Conservation (phyloP, 1,139 yeast species). For the Suhomyces terraborum region DNA sequence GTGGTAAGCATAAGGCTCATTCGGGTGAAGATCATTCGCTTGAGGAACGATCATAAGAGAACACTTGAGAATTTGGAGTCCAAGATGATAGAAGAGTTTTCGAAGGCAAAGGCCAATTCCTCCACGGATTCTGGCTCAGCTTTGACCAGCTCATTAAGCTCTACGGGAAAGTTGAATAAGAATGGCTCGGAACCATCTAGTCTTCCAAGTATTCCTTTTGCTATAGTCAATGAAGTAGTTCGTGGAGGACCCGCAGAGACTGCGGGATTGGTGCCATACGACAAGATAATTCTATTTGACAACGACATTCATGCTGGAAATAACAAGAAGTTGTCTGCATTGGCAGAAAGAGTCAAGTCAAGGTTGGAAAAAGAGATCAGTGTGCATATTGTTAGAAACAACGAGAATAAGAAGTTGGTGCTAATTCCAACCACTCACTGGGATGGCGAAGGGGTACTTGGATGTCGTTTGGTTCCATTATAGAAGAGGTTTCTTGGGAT, state of each 20-base stretch:
- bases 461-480: constrained; percentile 63
- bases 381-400: constrained; percentile 40
- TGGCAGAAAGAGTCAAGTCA: constrained; percentile 36
- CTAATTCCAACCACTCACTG: constrained; percentile 58
- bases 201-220: constrained; percentile 53
- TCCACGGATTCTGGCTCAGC: background rate
- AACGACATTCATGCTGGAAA: constrained; percentile 51
- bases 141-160: too few species aligned
- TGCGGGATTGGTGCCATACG: constrained; percentile 48
- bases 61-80: constrained; percentile 52
- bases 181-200: background rate
- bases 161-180: too few species aligned
- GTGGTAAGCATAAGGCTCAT: constrained; percentile 66
- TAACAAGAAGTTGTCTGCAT: constrained; percentile 44
- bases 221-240: constrained; percentile 51
- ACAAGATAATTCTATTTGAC: constrained; percentile 56
- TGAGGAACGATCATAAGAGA: constrained; percentile 65
- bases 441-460: constrained; percentile 74
- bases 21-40: constrained; percentile 63
- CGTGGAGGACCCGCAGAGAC: constrained; percentile 49
- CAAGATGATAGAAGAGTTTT: constrained; percentile 48
- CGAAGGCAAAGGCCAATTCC: constrained; percentile 8
- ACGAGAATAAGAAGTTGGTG: constrained; percentile 23
- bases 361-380: constrained; percentile 31
- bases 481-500: constrained; percentile 58